phyloP scores from a whole-genome alignment of 139 green algal genomes.

The Chlamydomonas incerta region DNA sequence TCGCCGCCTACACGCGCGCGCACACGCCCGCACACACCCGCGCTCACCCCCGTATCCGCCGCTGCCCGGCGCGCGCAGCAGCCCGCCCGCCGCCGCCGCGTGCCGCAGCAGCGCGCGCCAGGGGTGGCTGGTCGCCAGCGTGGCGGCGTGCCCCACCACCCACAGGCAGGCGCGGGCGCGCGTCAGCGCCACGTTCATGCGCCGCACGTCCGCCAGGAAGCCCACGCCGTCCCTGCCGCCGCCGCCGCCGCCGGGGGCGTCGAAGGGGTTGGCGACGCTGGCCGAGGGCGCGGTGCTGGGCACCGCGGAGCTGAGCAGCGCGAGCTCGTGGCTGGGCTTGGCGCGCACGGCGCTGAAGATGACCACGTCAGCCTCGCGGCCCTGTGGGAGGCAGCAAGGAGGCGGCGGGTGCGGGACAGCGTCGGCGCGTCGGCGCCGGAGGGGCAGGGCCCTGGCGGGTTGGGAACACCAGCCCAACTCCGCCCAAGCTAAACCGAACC shows the following conservation, averaged over 20 bases:
- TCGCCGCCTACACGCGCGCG: too few species aligned
- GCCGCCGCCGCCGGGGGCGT: not conserved
- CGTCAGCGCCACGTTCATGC: constrained; percentile 85
- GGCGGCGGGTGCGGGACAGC: too few species aligned
- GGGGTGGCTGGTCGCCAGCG: constrained; percentile 49
- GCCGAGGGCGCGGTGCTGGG: too few species aligned
- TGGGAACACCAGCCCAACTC: too few species aligned
- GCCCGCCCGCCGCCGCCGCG: constrained; percentile 14
- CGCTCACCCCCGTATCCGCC: too few species aligned
- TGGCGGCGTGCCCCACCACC: constrained; percentile 71
- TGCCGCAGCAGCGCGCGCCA: constrained; percentile 66
- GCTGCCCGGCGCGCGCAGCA: constrained; percentile 30
- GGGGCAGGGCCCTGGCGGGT: too few species aligned
- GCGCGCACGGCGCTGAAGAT: constrained; percentile 78
- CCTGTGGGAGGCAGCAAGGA: too few species aligned
- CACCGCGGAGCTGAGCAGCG: too few species aligned
- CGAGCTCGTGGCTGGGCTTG: not conserved
- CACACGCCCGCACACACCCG: too few species aligned
- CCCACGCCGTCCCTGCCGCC: constrained; percentile 48
- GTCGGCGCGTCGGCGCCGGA: too few species aligned
- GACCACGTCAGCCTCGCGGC: constrained; percentile 76
- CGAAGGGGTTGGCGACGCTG: not conserved
- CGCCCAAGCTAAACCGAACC: too few species aligned
- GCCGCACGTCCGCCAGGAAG: constrained; percentile 76
- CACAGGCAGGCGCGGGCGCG: constrained; percentile 70